phyloP scores from a whole-genome alignment of 495 filamentous ascomycete species.

The Daldinia childiae region DNA sequence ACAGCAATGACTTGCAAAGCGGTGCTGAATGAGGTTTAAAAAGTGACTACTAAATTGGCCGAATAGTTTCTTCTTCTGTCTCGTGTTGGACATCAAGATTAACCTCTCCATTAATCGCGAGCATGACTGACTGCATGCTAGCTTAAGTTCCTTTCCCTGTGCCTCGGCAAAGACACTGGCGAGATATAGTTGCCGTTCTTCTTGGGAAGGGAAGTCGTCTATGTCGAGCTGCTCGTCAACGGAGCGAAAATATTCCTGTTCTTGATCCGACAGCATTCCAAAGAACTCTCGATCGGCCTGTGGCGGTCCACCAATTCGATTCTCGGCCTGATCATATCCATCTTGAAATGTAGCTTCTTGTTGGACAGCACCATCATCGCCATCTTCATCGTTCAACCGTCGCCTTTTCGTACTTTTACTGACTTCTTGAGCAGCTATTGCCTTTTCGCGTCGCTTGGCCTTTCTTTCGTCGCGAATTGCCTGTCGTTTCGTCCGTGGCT shows the following conservation, averaged over 20 bases:
- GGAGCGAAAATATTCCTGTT: constrained; percentile 92
- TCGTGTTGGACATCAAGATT: constrained; percentile 79
- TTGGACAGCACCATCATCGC: constrained; percentile 29
- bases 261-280: constrained; percentile 86
- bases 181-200: constrained; percentile 83
- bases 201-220: constrained; percentile 80
- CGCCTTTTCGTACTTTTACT: constrained; percentile 51
- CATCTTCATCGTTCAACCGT: constrained; percentile 44
- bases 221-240: constrained; percentile 88
- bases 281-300: constrained; percentile 71
- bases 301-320: constrained; percentile 35
- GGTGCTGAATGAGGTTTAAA: constrained; percentile 86
- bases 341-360: constrained; percentile 46
- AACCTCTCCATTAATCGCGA: constrained; percentile 91
- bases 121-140: constrained; percentile 93
- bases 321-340: constrained; percentile 29
- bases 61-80: constrained; percentile 87
- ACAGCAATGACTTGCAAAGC: constrained; percentile 96
- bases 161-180: constrained; percentile 87
- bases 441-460: constrained; percentile 52
- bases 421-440: constrained; percentile 45
- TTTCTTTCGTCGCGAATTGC: constrained; percentile 58
- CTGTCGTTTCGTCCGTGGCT: constrained; percentile 54
- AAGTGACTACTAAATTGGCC: constrained; percentile 88
- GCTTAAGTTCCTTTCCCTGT: constrained; percentile 90